Evolutionary conservation across 2,329 filamentous ascomycete species (phyloP).

Genomic region (Fusarium albosuccineum): DNA sequence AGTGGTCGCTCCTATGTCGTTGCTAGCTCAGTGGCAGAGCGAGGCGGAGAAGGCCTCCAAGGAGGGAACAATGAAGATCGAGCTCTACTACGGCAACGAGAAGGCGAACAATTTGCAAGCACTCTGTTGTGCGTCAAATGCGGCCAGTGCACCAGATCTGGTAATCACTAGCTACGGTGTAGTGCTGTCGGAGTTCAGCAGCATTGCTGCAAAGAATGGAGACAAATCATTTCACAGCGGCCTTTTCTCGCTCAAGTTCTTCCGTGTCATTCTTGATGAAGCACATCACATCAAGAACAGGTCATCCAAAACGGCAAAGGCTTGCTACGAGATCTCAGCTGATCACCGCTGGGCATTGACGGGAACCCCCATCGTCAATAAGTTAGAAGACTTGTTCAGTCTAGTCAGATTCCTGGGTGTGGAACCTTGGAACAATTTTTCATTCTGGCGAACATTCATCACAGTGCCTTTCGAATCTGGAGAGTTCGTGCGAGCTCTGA

Average conservation of each 20-base stretch:
- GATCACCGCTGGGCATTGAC: constrained; percentile 93
- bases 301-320: constrained; percentile 92
- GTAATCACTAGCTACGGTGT: constrained; percentile 96
- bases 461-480: constrained; percentile 97
- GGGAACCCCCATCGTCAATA: constrained; percentile 96
- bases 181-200: constrained; percentile 86
- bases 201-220: constrained; percentile 75
- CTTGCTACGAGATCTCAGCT: constrained; percentile 90
- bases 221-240: constrained; percentile 76
- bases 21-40: constrained; percentile 97
- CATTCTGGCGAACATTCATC: constrained; percentile 99
- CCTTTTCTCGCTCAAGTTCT: constrained; percentile 93
- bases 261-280: constrained; percentile 95
- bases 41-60: constrained; percentile 93
- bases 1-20: constrained; percentile 96
- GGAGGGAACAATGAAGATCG: constrained; percentile 82
- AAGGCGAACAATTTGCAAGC: constrained; percentile 83
- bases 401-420: constrained; percentile 92
- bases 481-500: constrained; percentile 91
- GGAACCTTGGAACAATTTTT: constrained; percentile 98
- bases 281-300: constrained; percentile 93
- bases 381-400: constrained; percentile 93
- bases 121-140: constrained; percentile 81
- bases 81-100: constrained; percentile 93
- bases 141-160: constrained; percentile 82